Conservation (phyloP, 2,329 filamentous ascomycete genomes). For the Bipolaris gigantea region DNA sequence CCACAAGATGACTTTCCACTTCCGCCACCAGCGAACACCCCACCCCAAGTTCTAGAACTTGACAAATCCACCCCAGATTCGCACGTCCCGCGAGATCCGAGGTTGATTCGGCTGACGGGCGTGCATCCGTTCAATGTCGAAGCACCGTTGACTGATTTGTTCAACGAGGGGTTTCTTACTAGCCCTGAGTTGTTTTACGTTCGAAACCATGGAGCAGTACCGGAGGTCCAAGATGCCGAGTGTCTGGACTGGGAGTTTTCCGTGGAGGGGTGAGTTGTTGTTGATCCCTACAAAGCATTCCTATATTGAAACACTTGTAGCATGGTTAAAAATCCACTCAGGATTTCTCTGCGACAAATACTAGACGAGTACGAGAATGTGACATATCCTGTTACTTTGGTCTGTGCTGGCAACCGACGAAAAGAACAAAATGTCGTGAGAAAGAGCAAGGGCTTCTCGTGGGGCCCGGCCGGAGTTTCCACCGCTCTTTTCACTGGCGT, state of each 20-base stretch:
- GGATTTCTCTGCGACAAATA: constrained; percentile 71
- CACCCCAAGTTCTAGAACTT: constrained; percentile 67
- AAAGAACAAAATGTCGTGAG: constrained; percentile 92
- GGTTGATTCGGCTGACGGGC: constrained; percentile 83
- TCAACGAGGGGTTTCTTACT: constrained; percentile 80
- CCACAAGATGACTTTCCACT: constrained; percentile 58
- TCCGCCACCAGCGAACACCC: constrained; percentile 63
- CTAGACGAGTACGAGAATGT: constrained; percentile 75
- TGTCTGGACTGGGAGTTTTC: constrained; percentile 80
- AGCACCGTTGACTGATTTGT: constrained; percentile 76
- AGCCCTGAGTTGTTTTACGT: constrained; percentile 89
- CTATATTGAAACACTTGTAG: constrained; percentile 35
- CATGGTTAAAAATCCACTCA: constrained; percentile 77
- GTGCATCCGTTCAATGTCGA: constrained; percentile 92
- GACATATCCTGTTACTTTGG: constrained; percentile 83
- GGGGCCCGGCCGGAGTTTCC: constrained; percentile 84
- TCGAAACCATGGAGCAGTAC: constrained; percentile 84
- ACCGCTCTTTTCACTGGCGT: constrained; percentile 89
- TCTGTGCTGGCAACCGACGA: constrained; percentile 87
- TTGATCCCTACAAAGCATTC: neutral
- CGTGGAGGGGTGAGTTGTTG: constrained; percentile 64
- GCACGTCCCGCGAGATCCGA: constrained; percentile 77
- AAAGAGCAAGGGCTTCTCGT: constrained; percentile 92
- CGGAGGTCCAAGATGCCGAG: constrained; percentile 70
- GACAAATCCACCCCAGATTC: constrained; percentile 82